Evolutionary conservation across 345 rosid species (phyloP).

Genomic region (Brassica juncea): DNA sequence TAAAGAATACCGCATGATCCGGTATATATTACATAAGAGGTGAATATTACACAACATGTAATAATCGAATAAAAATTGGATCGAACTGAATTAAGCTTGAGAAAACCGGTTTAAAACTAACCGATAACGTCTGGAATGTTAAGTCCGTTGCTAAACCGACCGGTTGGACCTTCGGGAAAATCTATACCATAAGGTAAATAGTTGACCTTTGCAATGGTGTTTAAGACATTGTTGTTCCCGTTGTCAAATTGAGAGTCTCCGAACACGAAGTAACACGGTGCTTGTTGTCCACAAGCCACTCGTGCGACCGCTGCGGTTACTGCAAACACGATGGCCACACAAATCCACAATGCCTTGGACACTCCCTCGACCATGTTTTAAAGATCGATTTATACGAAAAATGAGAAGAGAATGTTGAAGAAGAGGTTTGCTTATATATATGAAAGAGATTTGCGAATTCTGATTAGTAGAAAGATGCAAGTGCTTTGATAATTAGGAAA

Average conservation of each 20-base stretch:
- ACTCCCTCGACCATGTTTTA: conserved; percentile 20
- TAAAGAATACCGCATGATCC: not conserved
- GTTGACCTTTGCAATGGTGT: conserved; percentile 53
- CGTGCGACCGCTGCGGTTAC: not conserved
- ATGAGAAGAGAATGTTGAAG: not conserved
- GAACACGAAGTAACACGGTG: conserved; percentile 61
- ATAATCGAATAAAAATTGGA: not conserved
- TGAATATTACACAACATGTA: not conserved
- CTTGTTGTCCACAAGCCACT: conserved; percentile 33
- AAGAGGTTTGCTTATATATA: not conserved
- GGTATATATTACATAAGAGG: not conserved
- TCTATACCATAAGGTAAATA: conserved; percentile 67
- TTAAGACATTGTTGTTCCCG: conserved; percentile 61
- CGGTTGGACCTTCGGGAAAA: conserved; percentile 55
- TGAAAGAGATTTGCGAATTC: not conserved
- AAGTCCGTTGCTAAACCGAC: conserved; percentile 64
- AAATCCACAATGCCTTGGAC: conserved; percentile 28
- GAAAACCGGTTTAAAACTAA: conserved; percentile 23
- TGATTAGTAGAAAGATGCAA: not conserved
- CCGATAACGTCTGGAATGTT: conserved; percentile 55
- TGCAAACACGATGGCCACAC: conserved; percentile 26
- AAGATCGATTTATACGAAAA: conserved; percentile 1
- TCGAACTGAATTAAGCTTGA: not conserved
- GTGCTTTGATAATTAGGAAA: not conserved
- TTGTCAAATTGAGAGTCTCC: conserved; percentile 65